Conservation (phyloP, 1,139 yeast species). For the Geotrichum klebahnii region DNA sequence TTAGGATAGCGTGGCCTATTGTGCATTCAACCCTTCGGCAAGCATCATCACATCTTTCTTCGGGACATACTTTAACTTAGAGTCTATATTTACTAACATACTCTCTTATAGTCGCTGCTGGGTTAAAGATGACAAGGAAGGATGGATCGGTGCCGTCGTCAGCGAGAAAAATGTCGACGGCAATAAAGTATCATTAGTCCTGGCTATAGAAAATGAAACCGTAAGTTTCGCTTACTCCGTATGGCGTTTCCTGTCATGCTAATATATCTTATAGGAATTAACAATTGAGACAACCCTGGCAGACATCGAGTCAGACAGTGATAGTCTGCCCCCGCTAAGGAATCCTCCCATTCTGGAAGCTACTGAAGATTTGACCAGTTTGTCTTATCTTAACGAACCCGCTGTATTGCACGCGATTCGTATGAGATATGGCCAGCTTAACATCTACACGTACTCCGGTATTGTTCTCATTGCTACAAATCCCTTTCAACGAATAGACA, state of each 20-base stretch:
- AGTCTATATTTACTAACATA: slow-evolving; percentile 5
- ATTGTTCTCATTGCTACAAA: slow-evolving; percentile 94
- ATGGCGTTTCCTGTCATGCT: slow-evolving; percentile 3
- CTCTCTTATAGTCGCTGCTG: slow-evolving; percentile 67
- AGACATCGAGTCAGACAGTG: slow-evolving; percentile 46
- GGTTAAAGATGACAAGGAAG: slow-evolving; percentile 83
- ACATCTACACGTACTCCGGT: slow-evolving; percentile 93
- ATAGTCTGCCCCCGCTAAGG: slow-evolving; percentile 64
- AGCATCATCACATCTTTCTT: too few relatives aligned
- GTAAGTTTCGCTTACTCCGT: slow-evolving; percentile 25
- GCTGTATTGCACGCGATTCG: slow-evolving; percentile 88
- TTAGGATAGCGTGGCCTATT: too few relatives aligned
- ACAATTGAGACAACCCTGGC: slow-evolving; percentile 37
- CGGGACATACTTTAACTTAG: too few relatives aligned
- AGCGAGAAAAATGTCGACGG: slow-evolving; percentile 49
- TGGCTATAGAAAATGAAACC: slow-evolving; percentile 57
- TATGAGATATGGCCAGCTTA: slow-evolving; percentile 80
- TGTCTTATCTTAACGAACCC: slow-evolving; percentile 92
- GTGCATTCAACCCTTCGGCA: too few relatives aligned
- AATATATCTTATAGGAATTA: slow-evolving; percentile 25
- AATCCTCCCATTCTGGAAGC: slow-evolving; percentile 93
- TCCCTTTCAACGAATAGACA: slow-evolving; percentile 90
- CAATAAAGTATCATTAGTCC: slow-evolving; percentile 51
- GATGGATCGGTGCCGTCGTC: slow-evolving; percentile 90
- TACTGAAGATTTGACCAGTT: slow-evolving; percentile 87